A percentile compares a stretch with the other conserved stretches of the same genome.
These are phyloP conservation scores for Phytophthora pisi DNA, from an alignment of 352 stramenopile genomes.

Conservation along the genomic window DNA sequence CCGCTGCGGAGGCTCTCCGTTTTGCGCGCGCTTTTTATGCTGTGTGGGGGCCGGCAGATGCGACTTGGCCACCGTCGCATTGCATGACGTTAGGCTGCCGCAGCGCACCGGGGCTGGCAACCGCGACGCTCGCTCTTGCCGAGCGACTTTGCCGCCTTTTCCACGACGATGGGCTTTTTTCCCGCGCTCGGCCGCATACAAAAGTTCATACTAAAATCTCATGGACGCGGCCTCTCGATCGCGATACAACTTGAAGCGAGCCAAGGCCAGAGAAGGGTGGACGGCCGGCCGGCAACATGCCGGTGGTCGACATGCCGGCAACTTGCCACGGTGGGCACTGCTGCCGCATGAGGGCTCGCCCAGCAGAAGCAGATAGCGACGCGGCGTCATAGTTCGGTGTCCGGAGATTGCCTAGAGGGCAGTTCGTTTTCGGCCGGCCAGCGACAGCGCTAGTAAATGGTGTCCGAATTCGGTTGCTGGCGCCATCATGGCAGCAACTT, in stretches of 20 bases:
- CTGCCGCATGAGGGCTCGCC: too few relatives aligned
- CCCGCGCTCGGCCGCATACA: conserved; percentile 17
- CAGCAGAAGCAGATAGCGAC: too few relatives aligned
- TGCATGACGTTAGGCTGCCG: background rate
- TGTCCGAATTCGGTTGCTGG: background rate
- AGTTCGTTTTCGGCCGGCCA: background rate
- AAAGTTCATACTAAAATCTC: conserved; percentile 21
- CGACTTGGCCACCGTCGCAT: conserved; percentile 9
- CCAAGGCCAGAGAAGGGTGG: conserved; percentile 9
- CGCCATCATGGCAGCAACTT: too few relatives aligned
- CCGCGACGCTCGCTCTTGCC: background rate
- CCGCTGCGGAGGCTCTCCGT: conserved; percentile 1
- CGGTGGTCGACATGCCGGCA: too few relatives aligned
- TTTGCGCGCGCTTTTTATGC: conserved; percentile 30
- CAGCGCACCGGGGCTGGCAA: background rate
- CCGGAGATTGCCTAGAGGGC: background rate
- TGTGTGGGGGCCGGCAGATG: too few relatives aligned
- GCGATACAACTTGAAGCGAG: conserved; percentile 23
- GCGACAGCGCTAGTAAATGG: background rate
- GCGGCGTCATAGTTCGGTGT: background rate
- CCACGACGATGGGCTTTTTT: conserved; percentile 10
- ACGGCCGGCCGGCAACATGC: too few relatives aligned
- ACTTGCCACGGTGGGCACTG: too few relatives aligned
- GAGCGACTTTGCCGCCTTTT: conserved; percentile 19
- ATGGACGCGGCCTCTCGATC: conserved; percentile 19